These are phyloP conservation scores for Collybia sp. DNA, from an alignment of 768 basidiomycete species.

Conservation along the genomic window DNA sequence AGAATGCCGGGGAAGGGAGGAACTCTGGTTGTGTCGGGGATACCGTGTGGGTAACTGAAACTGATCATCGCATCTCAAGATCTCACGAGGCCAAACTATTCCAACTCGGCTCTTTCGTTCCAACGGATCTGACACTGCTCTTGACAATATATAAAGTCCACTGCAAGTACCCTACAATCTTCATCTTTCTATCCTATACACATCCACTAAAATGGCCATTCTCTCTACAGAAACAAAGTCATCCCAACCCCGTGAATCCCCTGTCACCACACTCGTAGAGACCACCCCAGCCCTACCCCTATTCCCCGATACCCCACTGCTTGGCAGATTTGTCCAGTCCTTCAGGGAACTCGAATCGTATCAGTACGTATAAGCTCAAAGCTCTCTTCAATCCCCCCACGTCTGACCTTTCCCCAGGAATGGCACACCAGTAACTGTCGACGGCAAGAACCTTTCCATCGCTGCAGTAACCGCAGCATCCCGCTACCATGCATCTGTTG, in stretches of 20 bases:
- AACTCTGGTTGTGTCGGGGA: too few relatives aligned
- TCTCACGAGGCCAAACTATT: too few relatives aligned
- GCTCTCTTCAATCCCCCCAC: neutral
- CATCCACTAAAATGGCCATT: too few relatives aligned
- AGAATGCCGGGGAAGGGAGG: too few relatives aligned
- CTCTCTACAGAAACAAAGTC: constrained; percentile 8
- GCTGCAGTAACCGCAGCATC: constrained; percentile 76
- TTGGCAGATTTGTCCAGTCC: constrained; percentile 55
- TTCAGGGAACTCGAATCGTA: constrained; percentile 59
- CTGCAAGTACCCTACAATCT: too few relatives aligned
- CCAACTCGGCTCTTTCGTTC: too few relatives aligned
- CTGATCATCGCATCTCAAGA: too few relatives aligned
- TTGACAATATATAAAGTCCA: too few relatives aligned
- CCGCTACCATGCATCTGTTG: constrained; percentile 50
- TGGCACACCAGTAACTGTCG: constrained; percentile 59
- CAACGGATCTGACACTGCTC: too few relatives aligned
- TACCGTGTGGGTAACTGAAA: too few relatives aligned
- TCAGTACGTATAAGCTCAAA: constrained; percentile 41
- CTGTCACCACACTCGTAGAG: constrained; percentile 10
- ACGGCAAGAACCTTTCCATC: constrained; percentile 70
- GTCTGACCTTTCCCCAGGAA: constrained; percentile 32
- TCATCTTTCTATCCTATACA: too few relatives aligned
- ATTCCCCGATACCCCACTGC: constrained; percentile 18
- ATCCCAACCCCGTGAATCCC: constrained; percentile 7
- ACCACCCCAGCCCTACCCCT: neutral